A percentile compares a stretch with the other conserved stretches of the same genome.
Evolutionary conservation across 1,284 basidiomycete species (phyloP).

Genomic region (Thelephora terrestris): DNA sequence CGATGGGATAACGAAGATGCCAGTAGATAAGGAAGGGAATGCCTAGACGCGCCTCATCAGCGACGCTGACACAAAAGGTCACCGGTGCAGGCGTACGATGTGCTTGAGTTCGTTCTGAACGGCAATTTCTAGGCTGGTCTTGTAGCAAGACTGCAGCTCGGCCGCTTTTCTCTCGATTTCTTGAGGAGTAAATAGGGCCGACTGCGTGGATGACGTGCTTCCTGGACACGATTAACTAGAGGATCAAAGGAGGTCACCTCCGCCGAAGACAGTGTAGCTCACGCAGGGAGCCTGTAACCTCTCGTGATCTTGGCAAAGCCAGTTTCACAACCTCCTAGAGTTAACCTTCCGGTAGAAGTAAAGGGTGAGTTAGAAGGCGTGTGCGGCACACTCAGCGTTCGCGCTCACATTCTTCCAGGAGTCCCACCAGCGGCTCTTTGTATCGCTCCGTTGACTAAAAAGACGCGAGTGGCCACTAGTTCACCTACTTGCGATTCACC

Average conservation of each 20-base stretch:
- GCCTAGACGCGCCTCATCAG: conserved; percentile 33
- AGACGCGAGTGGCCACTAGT: too few species aligned
- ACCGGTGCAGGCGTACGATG: conserved; percentile 39
- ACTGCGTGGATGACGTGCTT: conserved; percentile 85
- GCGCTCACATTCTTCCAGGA: conserved; percentile 64
- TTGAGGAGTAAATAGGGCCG: conserved; percentile 65
- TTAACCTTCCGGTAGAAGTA: conserved; percentile 39
- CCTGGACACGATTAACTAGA: conserved; percentile 26
- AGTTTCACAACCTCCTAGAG: conserved; percentile 67
- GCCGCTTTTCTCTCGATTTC: conserved; percentile 35
- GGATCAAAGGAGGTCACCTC: not conserved
- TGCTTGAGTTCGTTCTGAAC: conserved; percentile 49
- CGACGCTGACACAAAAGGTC: conserved; percentile 6
- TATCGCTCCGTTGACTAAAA: conserved; percentile 80
- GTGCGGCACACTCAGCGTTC: conserved; percentile 7
- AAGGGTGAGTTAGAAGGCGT: not conserved
- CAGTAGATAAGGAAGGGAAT: conserved; percentile 75
- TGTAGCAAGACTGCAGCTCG: conserved; percentile 68
- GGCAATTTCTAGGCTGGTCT: conserved; percentile 52
- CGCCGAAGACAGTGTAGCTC: not conserved
- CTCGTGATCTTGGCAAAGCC: conserved; percentile 80
- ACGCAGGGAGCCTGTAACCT: conserved; percentile 67
- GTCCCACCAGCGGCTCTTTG: conserved; percentile 75
- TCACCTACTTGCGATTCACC: too few species aligned
- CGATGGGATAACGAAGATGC: conserved; percentile 71